phyloP scores from a whole-genome alignment of 768 basidiomycete species.

The Cyathus striatus region DNA sequence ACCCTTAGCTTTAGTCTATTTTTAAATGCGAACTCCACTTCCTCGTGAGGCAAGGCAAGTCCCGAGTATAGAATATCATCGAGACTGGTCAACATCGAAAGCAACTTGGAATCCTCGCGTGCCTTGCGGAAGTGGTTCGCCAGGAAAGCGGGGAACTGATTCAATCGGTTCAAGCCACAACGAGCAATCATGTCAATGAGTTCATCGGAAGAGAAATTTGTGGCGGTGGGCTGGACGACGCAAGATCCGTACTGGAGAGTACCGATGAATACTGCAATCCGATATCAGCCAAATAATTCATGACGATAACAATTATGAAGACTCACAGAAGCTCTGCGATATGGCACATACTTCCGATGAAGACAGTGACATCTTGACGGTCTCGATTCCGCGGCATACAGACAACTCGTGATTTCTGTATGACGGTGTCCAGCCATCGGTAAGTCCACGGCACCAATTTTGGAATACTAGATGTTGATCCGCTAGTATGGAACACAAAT shows the following conservation, averaged over 20 bases:
- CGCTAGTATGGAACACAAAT: conserved; percentile 78
- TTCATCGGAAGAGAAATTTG: conserved; percentile 64
- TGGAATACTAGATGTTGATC: conserved; percentile 80
- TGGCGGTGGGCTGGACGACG: conserved; percentile 63
- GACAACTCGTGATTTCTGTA: conserved; percentile 54
- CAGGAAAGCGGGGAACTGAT: conserved; percentile 72
- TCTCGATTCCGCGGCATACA: conserved; percentile 40
- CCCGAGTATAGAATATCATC: conserved; percentile 67
- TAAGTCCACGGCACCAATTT: conserved; percentile 73
- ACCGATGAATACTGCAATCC: conserved; percentile 73
- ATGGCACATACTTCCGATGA: too few relatives aligned
- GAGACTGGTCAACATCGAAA: conserved; percentile 48
- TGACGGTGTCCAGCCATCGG: conserved; percentile 57
- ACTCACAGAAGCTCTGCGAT: too few relatives aligned
- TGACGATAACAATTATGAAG: too few relatives aligned
- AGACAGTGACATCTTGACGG: conserved; percentile 65
- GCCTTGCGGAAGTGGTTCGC: conserved; percentile 57
- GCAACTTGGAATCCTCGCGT: conserved; percentile 53
- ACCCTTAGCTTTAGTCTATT: conserved; percentile 59
- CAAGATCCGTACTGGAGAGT: conserved; percentile 69
- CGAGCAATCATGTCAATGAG: conserved; percentile 65
- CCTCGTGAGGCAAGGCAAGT: conserved; percentile 57
- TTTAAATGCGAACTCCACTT: conserved; percentile 65
- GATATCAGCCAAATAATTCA: too few relatives aligned
- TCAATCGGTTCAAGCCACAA: conserved; percentile 68